Percentiles rank a stretch among this genome's conserved stretches.
Conservation (phyloP, 2,329 filamentous ascomycete genomes). For the Talaromyces amestolkiae region DNA sequence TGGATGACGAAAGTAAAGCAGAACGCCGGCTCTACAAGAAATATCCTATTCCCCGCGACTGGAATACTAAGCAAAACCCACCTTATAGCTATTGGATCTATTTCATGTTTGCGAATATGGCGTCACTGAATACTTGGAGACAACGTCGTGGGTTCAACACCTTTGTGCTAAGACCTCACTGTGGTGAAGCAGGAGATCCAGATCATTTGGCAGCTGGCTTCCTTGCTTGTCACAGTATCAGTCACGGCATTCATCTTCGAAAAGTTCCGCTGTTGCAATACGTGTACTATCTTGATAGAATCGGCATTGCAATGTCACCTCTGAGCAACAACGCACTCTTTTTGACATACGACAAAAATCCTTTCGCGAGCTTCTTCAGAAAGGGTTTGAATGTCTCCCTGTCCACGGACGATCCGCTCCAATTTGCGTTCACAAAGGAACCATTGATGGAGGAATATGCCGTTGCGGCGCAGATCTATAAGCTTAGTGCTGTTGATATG, state of each 20-base stretch:
- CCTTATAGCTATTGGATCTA: constrained; percentile 99
- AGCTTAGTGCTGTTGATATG: constrained; percentile 95
- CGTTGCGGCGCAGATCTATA: constrained; percentile 97
- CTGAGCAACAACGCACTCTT: constrained; percentile 97
- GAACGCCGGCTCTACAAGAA: constrained; percentile 94
- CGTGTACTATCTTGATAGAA: constrained; percentile 96
- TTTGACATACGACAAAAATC: constrained; percentile 93
- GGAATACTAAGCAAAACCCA: constrained; percentile 91
- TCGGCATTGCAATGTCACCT: constrained; percentile 98
- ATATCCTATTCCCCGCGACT: constrained; percentile 84
- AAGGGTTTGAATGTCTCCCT: constrained; percentile 92
- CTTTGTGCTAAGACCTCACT: constrained; percentile 87
- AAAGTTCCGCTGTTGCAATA: constrained; percentile 96
- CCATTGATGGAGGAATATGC: constrained; percentile 97
- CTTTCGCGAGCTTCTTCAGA: constrained; percentile 92
- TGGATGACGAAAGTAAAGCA: constrained; percentile 96
- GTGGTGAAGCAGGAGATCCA: constrained; percentile 93
- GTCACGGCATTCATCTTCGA: constrained; percentile 84
- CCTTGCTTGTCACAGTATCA: constrained; percentile 93
- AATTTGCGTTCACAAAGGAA: constrained; percentile 98
- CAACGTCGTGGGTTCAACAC: constrained; percentile 94
- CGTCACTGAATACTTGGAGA: constrained; percentile 87
- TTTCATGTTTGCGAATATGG: constrained; percentile 91
- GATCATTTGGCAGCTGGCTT: constrained; percentile 92
- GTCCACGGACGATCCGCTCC: constrained; percentile 92